Evolutionary conservation across 495 filamentous ascomycete species (phyloP).

Genomic region (Aspergillus sparsus): DNA sequence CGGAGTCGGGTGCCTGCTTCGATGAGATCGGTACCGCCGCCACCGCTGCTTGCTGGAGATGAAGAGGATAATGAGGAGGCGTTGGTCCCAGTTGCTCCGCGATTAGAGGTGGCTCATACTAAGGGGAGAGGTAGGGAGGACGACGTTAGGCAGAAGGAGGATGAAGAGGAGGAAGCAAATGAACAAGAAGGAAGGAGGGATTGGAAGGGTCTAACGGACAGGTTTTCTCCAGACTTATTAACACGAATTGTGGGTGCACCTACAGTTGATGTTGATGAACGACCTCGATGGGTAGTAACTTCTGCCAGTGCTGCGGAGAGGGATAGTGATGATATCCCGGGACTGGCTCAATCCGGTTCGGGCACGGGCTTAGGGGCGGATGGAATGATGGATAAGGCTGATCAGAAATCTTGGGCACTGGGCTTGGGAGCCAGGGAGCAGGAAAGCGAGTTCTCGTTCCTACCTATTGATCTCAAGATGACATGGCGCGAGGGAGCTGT

Average conservation of each 20-base stretch:
- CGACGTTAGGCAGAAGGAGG: background rate
- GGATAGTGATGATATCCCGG: conserved; percentile 54
- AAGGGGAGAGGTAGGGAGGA: background rate
- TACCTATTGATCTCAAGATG: conserved; percentile 53
- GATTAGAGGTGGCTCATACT: too few relatives aligned
- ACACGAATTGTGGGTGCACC: conserved; percentile 41
- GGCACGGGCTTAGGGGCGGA: conserved; percentile 17
- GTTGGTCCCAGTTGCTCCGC: background rate
- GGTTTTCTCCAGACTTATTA: conserved; percentile 41
- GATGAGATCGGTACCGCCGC: conserved; percentile 15
- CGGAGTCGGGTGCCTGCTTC: conserved; percentile 41
- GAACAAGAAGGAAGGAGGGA: conserved; percentile 38
- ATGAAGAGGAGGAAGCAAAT: conserved; percentile 32
- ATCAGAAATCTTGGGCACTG: background rate
- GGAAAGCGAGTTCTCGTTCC: conserved; percentile 47
- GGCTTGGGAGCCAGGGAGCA: conserved; percentile 21
- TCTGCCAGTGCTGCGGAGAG: conserved; percentile 46
- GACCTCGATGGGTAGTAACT: conserved; percentile 47
- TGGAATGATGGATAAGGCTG: conserved; percentile 11
- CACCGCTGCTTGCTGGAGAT: background rate
- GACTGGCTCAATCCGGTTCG: background rate
- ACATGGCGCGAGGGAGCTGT: conserved; percentile 71
- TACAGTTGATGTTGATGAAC: conserved; percentile 41
- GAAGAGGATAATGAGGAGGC: conserved; percentile 4
- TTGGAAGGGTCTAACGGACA: conserved; percentile 46